phyloP scores from a whole-genome alignment of 2,329 filamentous ascomycete species.

The Aspergillus pseudoglaucus region DNA sequence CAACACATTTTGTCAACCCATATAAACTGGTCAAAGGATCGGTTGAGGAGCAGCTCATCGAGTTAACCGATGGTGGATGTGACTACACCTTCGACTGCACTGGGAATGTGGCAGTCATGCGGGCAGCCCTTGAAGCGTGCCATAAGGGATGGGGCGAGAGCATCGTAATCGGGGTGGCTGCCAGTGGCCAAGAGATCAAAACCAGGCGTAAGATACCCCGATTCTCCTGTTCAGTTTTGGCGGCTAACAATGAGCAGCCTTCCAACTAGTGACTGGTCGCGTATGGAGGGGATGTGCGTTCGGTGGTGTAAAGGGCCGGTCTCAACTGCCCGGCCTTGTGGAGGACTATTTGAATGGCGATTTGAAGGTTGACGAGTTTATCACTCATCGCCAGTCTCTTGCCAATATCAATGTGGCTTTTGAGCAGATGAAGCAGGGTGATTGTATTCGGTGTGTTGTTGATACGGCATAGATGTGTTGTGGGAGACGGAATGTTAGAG shows the following conservation, averaged over 20 bases:
- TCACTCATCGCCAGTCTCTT: slow-evolving; percentile 86
- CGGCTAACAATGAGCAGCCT: slow-evolving; percentile 52
- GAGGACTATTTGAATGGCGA: slow-evolving; percentile 80
- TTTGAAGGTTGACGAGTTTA: slow-evolving; percentile 98
- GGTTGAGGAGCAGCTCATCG: slow-evolving; percentile 85
- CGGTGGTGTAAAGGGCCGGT: slow-evolving; percentile 94
- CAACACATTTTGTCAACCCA: slow-evolving; percentile 97
- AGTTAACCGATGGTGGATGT: slow-evolving; percentile 96
- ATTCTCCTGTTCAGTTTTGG: neutral
- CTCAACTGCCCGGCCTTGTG: slow-evolving; percentile 81
- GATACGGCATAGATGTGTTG: slow-evolving; percentile 42
- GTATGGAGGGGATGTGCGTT: slow-evolving; percentile 98
- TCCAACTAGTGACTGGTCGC: slow-evolving; percentile 96
- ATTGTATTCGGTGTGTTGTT: slow-evolving; percentile 94
- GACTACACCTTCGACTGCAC: slow-evolving; percentile 99
- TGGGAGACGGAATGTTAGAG: too few species aligned
- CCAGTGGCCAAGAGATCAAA: slow-evolving; percentile 89
- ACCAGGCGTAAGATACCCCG: slow-evolving; percentile 68
- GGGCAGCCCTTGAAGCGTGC: slow-evolving; percentile 90
- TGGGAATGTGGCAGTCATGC: slow-evolving; percentile 93
- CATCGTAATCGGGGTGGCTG: slow-evolving; percentile 95
- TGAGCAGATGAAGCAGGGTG: slow-evolving; percentile 87
- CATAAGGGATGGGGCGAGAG: slow-evolving; percentile 99
- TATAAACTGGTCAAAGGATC: slow-evolving; percentile 66
- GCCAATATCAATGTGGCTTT: slow-evolving; percentile 84